Base-by-base conservation (phyloP, 2,329 filamentous ascomycete species). In the Aspergillus aculeatus region DNA sequence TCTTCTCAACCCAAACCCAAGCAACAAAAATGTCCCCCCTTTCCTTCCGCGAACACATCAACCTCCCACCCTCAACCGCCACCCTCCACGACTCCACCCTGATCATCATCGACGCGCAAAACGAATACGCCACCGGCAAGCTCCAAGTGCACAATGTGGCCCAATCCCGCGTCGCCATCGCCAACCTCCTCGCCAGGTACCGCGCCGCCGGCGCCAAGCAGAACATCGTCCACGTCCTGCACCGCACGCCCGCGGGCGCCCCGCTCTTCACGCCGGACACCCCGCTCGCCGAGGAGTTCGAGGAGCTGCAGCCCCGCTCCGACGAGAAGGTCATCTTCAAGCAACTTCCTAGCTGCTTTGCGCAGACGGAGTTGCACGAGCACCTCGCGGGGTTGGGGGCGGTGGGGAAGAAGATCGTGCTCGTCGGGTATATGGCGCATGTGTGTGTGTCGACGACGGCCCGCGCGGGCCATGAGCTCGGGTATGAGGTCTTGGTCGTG, bases 31-130 rank as follows among this genome's bases (percentile, higher is more conserved):
- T 58, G 50, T 31, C 57, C 4, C 32, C 53, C 19, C 47, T 61
- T 47, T 71, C 68, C 16, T 83, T 85, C 76, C 83, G 84, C 59
- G 66, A 79, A 35, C 74, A 86, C 59, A 68, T 89, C 57, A 86
- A 86, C 59, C 75, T 82, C 12, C 69, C 78, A 10, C 80, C 81
- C 24, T 85, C 83, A 14, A 83, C 82, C 0, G 86, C 86, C 7
- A 82, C 83, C 0, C 76, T 82, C 0, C 71, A 73, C 48, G 86
- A 89, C 74, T 86, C 82, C 63, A 82, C 83, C 2, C 80, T 90
- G 49, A 74, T 90, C 66, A 89, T 90, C 73, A 86, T 89, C 68
- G 87, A 90, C 69, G 87, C 87, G 1, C 88, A 90, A 68, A 89
- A 89, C 69, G 88, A 90, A 74, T 89, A 87, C 63, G 74, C 64